Percentiles rank a stretch among this genome's conserved stretches.
These are phyloP conservation scores for Skeletonema potamos DNA, from an alignment of 108 stramenopile genomes.

Conservation along the genomic window DNA sequence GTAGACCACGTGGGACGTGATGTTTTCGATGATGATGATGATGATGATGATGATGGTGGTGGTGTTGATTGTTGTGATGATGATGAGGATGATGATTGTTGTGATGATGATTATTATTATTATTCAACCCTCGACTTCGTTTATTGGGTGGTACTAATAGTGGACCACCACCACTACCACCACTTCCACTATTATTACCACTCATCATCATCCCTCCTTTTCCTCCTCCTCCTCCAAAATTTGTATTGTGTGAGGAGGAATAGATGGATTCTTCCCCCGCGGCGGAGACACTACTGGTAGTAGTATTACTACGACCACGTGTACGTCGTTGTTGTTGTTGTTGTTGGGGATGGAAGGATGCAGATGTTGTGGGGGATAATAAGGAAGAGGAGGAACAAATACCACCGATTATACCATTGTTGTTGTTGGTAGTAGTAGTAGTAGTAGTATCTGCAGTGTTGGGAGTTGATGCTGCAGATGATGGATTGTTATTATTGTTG, in stretches of 20 bases:
- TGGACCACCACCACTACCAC: too few relatives aligned
- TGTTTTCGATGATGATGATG: slow-evolving; percentile 5
- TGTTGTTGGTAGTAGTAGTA: neutral
- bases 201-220: too few relatives aligned
- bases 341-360: neutral
- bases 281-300: neutral
- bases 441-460: too few relatives aligned
- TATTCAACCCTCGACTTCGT: too few relatives aligned
- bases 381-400: too few relatives aligned
- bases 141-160: too few relatives aligned
- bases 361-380: neutral
- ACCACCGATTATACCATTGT: neutral
- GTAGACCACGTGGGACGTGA: slow-evolving; percentile 59
- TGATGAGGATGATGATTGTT: neutral
- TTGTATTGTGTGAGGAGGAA: neutral
- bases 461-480: too few relatives aligned
- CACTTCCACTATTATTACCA: too few relatives aligned
- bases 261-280: neutral
- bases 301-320: neutral
- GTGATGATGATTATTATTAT: too few relatives aligned
- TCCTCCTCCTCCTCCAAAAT: too few relatives aligned
- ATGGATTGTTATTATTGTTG: too few relatives aligned
- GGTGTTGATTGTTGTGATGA: neutral
- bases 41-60: neutral
- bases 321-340: neutral